Conservation (phyloP, 192 early-diverging fungal species). For the Coemansia umbellata region DNA sequence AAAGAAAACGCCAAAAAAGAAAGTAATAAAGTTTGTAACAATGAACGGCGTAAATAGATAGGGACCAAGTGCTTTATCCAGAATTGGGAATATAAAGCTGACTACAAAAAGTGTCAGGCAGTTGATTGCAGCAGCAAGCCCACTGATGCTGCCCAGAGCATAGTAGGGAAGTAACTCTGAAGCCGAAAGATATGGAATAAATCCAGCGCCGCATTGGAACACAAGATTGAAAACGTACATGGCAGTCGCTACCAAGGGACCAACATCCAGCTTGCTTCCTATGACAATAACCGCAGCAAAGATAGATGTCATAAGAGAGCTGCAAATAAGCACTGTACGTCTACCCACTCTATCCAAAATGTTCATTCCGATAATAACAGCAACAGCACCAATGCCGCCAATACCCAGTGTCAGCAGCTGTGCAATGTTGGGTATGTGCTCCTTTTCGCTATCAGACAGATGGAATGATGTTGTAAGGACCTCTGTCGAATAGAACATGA, state of each 20-base stretch:
- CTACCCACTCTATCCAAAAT: constrained; percentile 76
- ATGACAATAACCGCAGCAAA: constrained; percentile 55
- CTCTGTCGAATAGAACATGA: constrained; percentile 80
- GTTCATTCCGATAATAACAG: constrained; percentile 67
- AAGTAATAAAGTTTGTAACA: constrained; percentile 37
- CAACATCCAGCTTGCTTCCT: constrained; percentile 56
- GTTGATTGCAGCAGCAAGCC: constrained; percentile 62
- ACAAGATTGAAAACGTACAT: constrained; percentile 72
- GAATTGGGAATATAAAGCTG: constrained; percentile 58
- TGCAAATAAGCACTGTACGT: constrained; percentile 57
- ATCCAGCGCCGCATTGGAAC: constrained; percentile 79
- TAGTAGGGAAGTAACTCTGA: constrained; percentile 71
- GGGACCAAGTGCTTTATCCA: constrained; percentile 49
- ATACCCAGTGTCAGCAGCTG: constrained; percentile 76
- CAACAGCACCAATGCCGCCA: constrained; percentile 66
- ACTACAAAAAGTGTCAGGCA: constrained; percentile 65
- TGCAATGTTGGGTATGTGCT: constrained; percentile 54
- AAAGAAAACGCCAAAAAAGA: constrained; percentile 45
- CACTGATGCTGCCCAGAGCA: constrained; percentile 61
- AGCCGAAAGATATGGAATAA: constrained; percentile 78
- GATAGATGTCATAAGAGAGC: constrained; percentile 62
- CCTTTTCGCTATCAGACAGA: constrained; percentile 27
- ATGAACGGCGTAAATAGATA: constrained; percentile 68
- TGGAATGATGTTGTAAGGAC: constrained; percentile 61
- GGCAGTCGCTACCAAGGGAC: constrained; percentile 56